Evolutionary conservation across 2,329 filamentous ascomycete species (phyloP).

Genomic region (Fusarium subtropicale): DNA sequence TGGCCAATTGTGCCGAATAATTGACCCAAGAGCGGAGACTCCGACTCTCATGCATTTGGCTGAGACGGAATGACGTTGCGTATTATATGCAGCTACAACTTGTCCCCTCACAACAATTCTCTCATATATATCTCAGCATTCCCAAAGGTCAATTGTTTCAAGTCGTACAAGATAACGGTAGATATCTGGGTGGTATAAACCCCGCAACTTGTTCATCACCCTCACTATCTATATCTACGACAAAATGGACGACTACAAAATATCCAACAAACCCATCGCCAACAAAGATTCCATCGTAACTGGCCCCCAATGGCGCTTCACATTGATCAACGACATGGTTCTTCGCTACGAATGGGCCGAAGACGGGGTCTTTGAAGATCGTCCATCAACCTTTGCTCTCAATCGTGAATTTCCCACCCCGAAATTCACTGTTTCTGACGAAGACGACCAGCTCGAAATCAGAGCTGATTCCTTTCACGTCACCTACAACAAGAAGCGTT

Average conservation of each 20-base stretch:
- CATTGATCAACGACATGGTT: slow-evolving; percentile 66
- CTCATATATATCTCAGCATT: not conserved
- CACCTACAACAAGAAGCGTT: slow-evolving; percentile 68
- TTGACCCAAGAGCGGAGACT: slow-evolving; percentile 35
- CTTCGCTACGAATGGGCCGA: slow-evolving; percentile 72
- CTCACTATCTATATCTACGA: not conserved
- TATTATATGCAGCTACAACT: not conserved
- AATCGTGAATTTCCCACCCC: slow-evolving; percentile 59
- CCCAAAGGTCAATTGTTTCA: not conserved
- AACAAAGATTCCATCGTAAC: slow-evolving; percentile 32
- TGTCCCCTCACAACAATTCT: slow-evolving; percentile 25
- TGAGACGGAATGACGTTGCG: slow-evolving; percentile 31
- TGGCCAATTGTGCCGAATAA: slow-evolving; percentile 31
- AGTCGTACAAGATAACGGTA: not conserved
- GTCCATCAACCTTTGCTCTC: slow-evolving; percentile 71
- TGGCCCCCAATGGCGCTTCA: slow-evolving; percentile 65
- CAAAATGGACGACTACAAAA: slow-evolving; percentile 40
- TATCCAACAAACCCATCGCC: slow-evolving; percentile 36
- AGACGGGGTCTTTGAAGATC: slow-evolving; percentile 70
- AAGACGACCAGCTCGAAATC: slow-evolving; percentile 63
- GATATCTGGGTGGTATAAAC: not conserved
- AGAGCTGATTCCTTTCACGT: slow-evolving; percentile 66
- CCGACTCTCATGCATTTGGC: slow-evolving; percentile 17
- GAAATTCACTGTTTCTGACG: slow-evolving; percentile 61
- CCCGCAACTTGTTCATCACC: slow-evolving; percentile 6